phyloP scores from a whole-genome alignment of 2,329 filamentous ascomycete genomes.

The Ophioceras dolichostomum region DNA sequence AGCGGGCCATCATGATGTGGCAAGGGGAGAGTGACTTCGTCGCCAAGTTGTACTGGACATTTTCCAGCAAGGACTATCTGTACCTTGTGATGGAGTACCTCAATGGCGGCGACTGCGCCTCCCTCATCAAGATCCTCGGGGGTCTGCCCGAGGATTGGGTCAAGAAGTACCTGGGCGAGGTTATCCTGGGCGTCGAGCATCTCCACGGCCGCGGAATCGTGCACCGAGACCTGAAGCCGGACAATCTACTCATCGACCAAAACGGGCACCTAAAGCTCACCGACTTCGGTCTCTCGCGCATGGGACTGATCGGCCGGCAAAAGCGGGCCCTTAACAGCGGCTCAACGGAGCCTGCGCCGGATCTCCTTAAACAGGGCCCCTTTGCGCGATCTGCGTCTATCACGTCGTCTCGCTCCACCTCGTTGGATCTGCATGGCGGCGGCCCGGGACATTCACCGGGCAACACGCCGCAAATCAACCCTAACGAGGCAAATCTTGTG shows the following conservation, averaged over 20 bases:
- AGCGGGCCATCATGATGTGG: slow-evolving; percentile 99
- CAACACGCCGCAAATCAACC: slow-evolving; percentile 77
- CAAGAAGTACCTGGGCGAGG: slow-evolving; percentile 93
- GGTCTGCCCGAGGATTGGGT: slow-evolving; percentile 94
- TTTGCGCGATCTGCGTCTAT: slow-evolving; percentile 80
- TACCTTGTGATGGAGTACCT: slow-evolving; percentile 99
- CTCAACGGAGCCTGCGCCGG: slow-evolving; percentile 72
- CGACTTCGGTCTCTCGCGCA: slow-evolving; percentile 91
- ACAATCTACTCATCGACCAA: slow-evolving; percentile 93
- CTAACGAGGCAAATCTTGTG: slow-evolving; percentile 54
- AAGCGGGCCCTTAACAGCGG: slow-evolving; percentile 77
- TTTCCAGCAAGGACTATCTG: slow-evolving; percentile 97
- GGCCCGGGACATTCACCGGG: slow-evolving; percentile 58
- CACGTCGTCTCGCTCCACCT: slow-evolving; percentile 83
- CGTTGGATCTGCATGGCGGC: slow-evolving; percentile 65
- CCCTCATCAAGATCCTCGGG: slow-evolving; percentile 86
- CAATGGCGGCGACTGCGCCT: slow-evolving; percentile 94
- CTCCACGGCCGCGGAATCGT: slow-evolving; percentile 90
- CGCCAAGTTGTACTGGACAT: slow-evolving; percentile 98
- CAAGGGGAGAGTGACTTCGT: slow-evolving; percentile 98
- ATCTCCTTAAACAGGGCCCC: slow-evolving; percentile 82
- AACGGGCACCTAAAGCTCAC: slow-evolving; percentile 95
- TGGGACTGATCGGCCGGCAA: slow-evolving; percentile 93
- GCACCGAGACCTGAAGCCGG: slow-evolving; percentile 91
- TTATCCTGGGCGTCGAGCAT: slow-evolving; percentile 93